A percentile compares a stretch with the other conserved stretches of the same genome.
phyloP scores from a whole-genome alignment of 2,329 filamentous ascomycete genomes.

The Beauveria scarabaeidicola region DNA sequence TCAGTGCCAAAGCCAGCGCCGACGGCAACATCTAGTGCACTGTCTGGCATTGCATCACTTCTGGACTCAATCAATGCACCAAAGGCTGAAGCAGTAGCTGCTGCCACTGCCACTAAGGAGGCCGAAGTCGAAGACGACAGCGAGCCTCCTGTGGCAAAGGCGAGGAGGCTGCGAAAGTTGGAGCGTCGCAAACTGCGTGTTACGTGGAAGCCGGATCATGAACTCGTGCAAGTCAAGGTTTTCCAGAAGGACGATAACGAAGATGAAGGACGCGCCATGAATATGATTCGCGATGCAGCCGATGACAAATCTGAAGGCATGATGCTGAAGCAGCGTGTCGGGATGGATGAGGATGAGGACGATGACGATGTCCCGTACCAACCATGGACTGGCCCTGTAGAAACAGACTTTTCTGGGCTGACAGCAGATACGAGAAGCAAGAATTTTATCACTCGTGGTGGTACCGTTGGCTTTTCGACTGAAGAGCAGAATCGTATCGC shows the following conservation, averaged over 20 bases:
- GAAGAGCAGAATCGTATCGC: conserved; percentile 47
- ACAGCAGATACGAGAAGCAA: conserved; percentile 37
- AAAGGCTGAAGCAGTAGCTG: conserved; percentile 30
- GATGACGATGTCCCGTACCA: conserved; percentile 48
- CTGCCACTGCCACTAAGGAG: conserved; percentile 39
- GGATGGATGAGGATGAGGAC: conserved; percentile 45
- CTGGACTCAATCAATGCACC: conserved; percentile 42
- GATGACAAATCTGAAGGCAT: conserved; percentile 68
- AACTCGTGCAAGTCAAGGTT: conserved; percentile 56
- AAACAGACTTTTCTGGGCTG: conserved; percentile 39
- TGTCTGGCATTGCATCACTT: conserved; percentile 46
- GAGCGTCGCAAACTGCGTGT: conserved; percentile 62
- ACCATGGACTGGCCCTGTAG: conserved; percentile 41
- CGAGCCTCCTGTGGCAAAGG: conserved; percentile 61
- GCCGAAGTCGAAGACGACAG: conserved; percentile 37
- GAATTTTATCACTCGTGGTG: conserved; percentile 47
- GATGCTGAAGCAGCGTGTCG: conserved; percentile 49
- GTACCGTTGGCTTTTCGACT: conserved; percentile 41
- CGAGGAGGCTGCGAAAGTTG: conserved; percentile 63
- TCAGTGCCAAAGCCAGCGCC: conserved; percentile 21
- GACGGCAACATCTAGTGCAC: conserved; percentile 25
- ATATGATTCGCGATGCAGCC: conserved; percentile 61
- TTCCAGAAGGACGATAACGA: conserved; percentile 68
- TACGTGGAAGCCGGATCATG: conserved; percentile 58
- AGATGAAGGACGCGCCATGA: conserved; percentile 57